Base-by-base conservation (phyloP, 495 filamentous ascomycete species). In the Aspergillus sclerotiicarbonarius region DNA sequence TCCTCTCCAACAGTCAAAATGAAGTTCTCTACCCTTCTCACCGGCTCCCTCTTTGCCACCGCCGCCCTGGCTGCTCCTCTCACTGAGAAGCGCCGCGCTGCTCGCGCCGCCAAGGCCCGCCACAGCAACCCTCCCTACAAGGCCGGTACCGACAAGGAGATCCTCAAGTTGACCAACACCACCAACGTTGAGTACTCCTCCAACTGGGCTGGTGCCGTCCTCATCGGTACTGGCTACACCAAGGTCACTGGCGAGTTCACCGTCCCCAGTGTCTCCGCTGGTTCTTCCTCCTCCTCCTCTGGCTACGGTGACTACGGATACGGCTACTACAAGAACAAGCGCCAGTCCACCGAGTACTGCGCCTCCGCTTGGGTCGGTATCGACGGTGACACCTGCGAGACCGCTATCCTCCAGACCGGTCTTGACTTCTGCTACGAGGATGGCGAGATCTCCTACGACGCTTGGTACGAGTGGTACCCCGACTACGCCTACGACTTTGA, bases 391-490 rank as follows among this genome's bases (percentile, higher is more conserved):
- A 82, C 77, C n/a, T 84, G 77, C 66, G 56, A 60, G 46, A 75
- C 67, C 8, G 78, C 80, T 6, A 82, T 84, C 51, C 68, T 86
- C 13, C 80, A 84, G 64, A 81, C 82, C 1, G 85, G 85, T 35
- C 65, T 84, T 30, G 82, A 85, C 65, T 82, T 84, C 61, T 77
- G 68, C 45, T 68, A 81, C 20, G 35, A 60, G 31, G 55, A 54
- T 12, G 57, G 64, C 56, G 18, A 63, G 2, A 73, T 72, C 1
- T 63, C 62, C 30, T 85, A 72, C 59, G 76, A 80, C 44, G 74
- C 80, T 32, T 86, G 83, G 82, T 85, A 83, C 56, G 82, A 85
- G 63, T 85, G 81, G 81, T 83, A 76, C 60, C 82, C 82, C 20
- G 71, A 80, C 54, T 75, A 81, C 64, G 74, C 80, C 29, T 74